Evolutionary conservation across 2,329 filamentous ascomycete species (phyloP), one percentile per base, ranked within the genome.

Genomic region (Botrytis fragariae): DNA sequence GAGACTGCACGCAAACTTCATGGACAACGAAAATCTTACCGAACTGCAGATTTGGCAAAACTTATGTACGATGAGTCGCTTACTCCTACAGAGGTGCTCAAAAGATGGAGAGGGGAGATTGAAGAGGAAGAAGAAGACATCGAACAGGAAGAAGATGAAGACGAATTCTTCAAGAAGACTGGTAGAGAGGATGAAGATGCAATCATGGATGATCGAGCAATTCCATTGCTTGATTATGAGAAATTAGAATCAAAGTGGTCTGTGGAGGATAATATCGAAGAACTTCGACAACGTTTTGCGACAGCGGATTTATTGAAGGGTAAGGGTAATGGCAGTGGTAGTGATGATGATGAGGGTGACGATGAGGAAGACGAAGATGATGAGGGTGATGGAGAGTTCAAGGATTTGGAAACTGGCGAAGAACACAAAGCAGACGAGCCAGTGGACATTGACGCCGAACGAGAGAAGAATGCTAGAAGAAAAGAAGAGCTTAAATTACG

Each of bases 401-500:
- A 96, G 80, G 95, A 97, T 83, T 85, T 97, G 32, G 94, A 98
- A 82, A 91, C 91, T 0, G 92, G 90, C 4, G 91, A 94, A 78
- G 85, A 87, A 42, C 85, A 88, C 79, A 83, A 85, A 74, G 77
- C 80, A 76, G 61, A 80, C 77, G 62, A 72, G n/a, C 76, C 80
- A 76, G 61, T 80, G 78, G 83, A 84, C 65, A 86, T 98, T n/a
- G 94, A 95, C 75, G 92, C 91, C 5, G 96, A 99, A 83, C 92
- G 96, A 77, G 93, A 94, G 78, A 92, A 90, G 82, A 99, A 99
- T 79, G 96, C 96, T 2, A 90, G 91, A 77, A 88, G 93, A 76
- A 99, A 99, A 83, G 96, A 98, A 83, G 96, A 99, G 82, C 88
- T 99, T 71, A 97, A 94, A 81, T 86, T 97, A 70, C 90, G 97